Base-by-base conservation (phyloP, 768 basidiomycete genomes). In the Cubamyces sp. region DNA sequence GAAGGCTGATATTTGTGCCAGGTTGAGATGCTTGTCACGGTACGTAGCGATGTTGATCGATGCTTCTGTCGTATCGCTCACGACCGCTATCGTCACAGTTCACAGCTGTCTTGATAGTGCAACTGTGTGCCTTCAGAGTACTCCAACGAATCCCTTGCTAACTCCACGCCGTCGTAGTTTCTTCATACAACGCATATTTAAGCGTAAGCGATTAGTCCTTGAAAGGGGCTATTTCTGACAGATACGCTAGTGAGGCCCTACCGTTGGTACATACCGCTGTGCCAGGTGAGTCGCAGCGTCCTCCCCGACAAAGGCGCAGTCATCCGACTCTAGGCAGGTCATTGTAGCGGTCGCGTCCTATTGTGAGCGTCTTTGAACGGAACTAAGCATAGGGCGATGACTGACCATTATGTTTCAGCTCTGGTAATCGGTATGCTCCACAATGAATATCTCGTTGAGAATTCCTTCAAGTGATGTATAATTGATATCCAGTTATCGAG, bases 111-210 rank as follows among this genome's bases (percentile, higher is more conserved):
- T 11, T 50, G 4, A 12, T 58, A 15, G 57, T 42, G 15, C 48
- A 58, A n/a, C 8, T 58, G 57, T 58, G 18, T 8, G 57, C n/a
- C n/a, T n/a, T n/a, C 12, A 5, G 41, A 7, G 8, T 14, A 23
- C 37, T 5, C 15, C 1, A 40, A 15, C 4, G 21, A 16, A 3
- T 43, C 8, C 42, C 34, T 3, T 7, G 19, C 21, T 25, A 18
- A 11, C 25, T 26, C 19, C 5, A 1, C 25, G n/a, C 18, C 25
- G 25, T 16, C 3, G 14, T 9, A 58, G 57, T 8, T 58, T 58
- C 57, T 58, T 50, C 40, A 42, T 58, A 11, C 39, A 26, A 2
- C 57, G 48, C 11, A 58, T 58, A 21, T 58, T 41, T n/a, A 47
- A 49, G n/a, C 57, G 57, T 58, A 12, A 19, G 57, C n/a, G n/a